Base-by-base conservation (phyloP, 345 rosid genomes). In the Triadica sebifera region DNA sequence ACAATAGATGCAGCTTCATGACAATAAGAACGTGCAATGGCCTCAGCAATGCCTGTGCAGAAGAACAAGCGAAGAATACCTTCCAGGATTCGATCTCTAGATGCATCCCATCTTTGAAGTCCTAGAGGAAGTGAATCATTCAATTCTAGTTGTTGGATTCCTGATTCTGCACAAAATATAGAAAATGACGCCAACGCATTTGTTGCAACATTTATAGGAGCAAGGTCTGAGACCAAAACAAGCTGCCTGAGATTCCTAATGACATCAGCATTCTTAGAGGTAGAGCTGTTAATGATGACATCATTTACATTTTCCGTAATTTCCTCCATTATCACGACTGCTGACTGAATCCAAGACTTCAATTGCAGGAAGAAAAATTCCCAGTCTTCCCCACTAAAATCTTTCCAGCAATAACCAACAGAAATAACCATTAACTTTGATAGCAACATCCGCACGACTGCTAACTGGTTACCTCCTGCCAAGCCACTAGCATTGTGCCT, bases 311-410 rank as follows among this genome's bases (percentile, higher is more conserved):
- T 89, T 85, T 94, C 98, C 61, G 93, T 81, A 62, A 84, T 83
- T 77, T 94, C 97, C 86, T 94, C 98, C 97, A 93, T 86, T 70
- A 87, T 79, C 73, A 94, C 93, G 74, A 94, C 98, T 38, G 87
- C 94, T 64, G 95, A 89, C 83, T 94, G 97, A 79, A 91, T 89
- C 91, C 88, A 91, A 81, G 87, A 70, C 82, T 85, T 92, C 75
- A 84, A 70, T 51, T 83, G 86, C 56, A 79, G 85, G 73, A 91
- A 87, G 70, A 89, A 84, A 74, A 92, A 92, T 25, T 86, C 89
- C 98, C 98, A 94, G 82, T 94, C 98, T 69, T 88, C 95, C 75
- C 86, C 93, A 53, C 74, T 70, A 81, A 94, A 91, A 52, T 92
- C 93, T 60, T 84, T 78, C 84, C 95, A 89, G 85, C 98, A 94